Percentiles rank a stretch among this genome's conserved stretches.
phyloP scores from a whole-genome alignment of 371 early-diverging fungal genomes.

The Globomyces sp. region DNA sequence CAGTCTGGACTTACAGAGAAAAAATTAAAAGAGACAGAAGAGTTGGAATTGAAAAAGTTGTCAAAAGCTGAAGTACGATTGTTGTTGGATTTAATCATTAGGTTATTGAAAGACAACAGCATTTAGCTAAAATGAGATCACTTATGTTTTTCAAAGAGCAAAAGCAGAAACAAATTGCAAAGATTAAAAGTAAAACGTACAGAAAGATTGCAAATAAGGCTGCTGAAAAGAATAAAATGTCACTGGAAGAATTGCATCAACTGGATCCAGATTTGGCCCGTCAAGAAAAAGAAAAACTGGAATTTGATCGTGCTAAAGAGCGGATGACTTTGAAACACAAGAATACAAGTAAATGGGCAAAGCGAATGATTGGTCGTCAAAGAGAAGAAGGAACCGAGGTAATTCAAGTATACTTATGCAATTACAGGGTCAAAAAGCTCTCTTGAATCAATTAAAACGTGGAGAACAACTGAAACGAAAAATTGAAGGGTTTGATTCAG shows the following conservation, averaged over 20 bases:
- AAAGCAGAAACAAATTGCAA: slow-evolving; percentile 87
- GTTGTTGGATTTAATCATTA: slow-evolving; percentile 16
- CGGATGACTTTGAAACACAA: slow-evolving; percentile 93
- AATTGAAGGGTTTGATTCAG: slow-evolving; percentile 64
- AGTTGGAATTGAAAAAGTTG: slow-evolving; percentile 76
- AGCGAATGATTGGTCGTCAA: slow-evolving; percentile 65
- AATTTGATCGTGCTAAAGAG: slow-evolving; percentile 78
- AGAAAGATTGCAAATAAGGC: slow-evolving; percentile 80
- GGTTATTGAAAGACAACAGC: slow-evolving; percentile 60
- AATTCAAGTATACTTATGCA: background rate
- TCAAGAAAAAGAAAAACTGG: slow-evolving; percentile 65
- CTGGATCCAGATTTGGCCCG: slow-evolving; percentile 69
- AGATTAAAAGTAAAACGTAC: slow-evolving; percentile 96
- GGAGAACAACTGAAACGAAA: slow-evolving; percentile 78
- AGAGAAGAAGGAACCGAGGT: slow-evolving; percentile 64
- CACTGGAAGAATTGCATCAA: slow-evolving; percentile 58
- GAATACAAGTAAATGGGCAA: slow-evolving; percentile 94
- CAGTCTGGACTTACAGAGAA: slow-evolving; percentile 74
- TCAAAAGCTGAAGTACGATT: slow-evolving; percentile 69
- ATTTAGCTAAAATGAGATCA: slow-evolving; percentile 87
- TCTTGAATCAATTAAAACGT: slow-evolving; percentile 81
- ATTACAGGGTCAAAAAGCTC: slow-evolving; percentile 69
- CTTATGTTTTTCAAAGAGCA: slow-evolving; percentile 90
- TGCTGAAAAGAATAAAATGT: slow-evolving; percentile 43
- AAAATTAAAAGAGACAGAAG: slow-evolving; percentile 76